A percentile compares a stretch with the other conserved stretches of the same genome.
Evolutionary conservation across 345 rosid species (phyloP).

Genomic region (Dovyalis caffra): DNA sequence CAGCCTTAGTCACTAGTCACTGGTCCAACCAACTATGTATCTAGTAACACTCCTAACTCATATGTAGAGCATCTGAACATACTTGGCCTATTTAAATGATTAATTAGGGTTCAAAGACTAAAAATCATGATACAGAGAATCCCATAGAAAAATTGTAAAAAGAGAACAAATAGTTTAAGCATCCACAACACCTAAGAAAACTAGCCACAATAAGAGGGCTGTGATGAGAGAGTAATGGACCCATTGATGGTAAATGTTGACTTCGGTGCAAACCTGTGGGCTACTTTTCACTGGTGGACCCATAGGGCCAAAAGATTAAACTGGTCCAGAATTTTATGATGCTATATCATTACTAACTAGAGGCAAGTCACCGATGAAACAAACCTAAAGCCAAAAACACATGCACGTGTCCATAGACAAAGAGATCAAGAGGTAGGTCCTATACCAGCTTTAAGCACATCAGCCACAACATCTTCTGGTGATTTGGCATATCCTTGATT

Average conservation of each 20-base stretch:
- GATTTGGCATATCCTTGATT: conserved; percentile 60
- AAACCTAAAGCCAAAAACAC: neutral
- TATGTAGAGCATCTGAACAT: too few species aligned
- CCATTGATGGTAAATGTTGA: neutral
- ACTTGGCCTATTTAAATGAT: too few species aligned
- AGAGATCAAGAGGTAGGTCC: conserved; percentile 10
- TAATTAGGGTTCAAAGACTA: too few species aligned
- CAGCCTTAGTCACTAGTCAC: too few species aligned
- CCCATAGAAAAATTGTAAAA: too few species aligned
- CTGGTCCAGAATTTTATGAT: neutral
- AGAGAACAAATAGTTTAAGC: too few species aligned
- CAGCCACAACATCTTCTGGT: conserved; percentile 83
- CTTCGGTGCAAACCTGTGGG: neutral
- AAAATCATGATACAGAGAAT: too few species aligned
- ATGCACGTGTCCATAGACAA: conserved; percentile 15
- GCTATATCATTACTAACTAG: too few species aligned
- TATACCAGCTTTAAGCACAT: conserved; percentile 77
- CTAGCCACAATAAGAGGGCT: neutral
- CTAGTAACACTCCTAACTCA: too few species aligned
- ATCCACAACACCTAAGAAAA: neutral
- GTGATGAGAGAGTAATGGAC: neutral
- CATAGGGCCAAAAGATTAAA: neutral
- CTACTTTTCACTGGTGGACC: neutral
- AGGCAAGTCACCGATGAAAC: neutral
- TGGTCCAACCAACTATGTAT: too few species aligned